phyloP scores from a whole-genome alignment of 2,329 filamentous ascomycete genomes.

The Scedosporium minutisporum region DNA sequence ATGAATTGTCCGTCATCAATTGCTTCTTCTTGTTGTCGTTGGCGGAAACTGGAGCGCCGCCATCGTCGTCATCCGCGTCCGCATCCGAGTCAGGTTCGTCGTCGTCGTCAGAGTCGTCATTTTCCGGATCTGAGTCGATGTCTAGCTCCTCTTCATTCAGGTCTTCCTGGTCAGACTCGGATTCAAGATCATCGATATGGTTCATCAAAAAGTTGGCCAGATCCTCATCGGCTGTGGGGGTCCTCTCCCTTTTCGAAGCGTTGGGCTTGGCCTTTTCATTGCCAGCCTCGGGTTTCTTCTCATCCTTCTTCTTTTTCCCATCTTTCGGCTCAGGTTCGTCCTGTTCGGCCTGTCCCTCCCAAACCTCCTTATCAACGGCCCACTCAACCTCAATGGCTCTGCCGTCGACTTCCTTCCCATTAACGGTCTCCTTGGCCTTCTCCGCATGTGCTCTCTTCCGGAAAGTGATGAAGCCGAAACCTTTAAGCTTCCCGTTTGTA shows the following conservation, averaged over 20 bases:
- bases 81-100: conserved; percentile 33
- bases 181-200: conserved; percentile 46
- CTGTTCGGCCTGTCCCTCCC: conserved; percentile 54
- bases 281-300: conserved; percentile 15
- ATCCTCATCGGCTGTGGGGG: conserved; percentile 29
- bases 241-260: conserved; percentile 16
- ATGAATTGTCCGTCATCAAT: conserved; percentile 50
- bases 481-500: conserved; percentile 63
- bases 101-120: conserved; percentile 34
- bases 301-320: conserved; percentile 25
- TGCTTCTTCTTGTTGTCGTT: conserved; percentile 22
- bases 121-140: conserved; percentile 40
- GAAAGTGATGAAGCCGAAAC: conserved; percentile 89
- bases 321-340: conserved; percentile 17
- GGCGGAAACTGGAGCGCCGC: conserved; percentile 29
- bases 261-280: conserved; percentile 18
- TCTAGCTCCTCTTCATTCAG: conserved; percentile 27
- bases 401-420: conserved; percentile 84
- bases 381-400: conserved; percentile 88
- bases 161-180: conserved; percentile 43
- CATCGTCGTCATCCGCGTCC: conserved; percentile 34
- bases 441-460: conserved; percentile 85
- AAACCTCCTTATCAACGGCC: conserved; percentile 86
- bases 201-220: conserved; percentile 46
- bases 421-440: conserved; percentile 72